Evolutionary conservation across 148 eudicot species (phyloP).

Genomic region (Rhododendron vialii): DNA sequence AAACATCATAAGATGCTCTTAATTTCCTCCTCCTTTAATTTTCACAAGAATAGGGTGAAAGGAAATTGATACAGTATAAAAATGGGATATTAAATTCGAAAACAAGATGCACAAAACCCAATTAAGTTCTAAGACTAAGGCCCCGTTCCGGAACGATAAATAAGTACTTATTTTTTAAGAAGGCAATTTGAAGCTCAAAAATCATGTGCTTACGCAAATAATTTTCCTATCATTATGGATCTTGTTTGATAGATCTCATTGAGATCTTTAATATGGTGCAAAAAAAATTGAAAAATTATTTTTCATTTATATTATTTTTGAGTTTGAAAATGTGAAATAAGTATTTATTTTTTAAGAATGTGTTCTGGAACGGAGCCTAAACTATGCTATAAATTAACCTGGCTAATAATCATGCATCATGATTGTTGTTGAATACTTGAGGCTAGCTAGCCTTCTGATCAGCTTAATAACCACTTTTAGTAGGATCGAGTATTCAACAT

Average conservation of each 20-base stretch:
- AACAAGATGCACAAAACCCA: neutral
- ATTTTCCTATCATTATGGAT: too few relatives aligned
- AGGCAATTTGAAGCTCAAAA: too few relatives aligned
- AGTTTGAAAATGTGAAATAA: too few relatives aligned
- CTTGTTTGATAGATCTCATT: too few relatives aligned
- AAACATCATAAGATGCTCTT: slow-evolving; percentile 13
- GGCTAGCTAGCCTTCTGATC: neutral
- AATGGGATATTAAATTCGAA: neutral
- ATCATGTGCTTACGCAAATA: too few relatives aligned
- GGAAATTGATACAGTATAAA: neutral
- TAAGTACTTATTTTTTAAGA: too few relatives aligned
- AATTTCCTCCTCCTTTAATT: neutral
- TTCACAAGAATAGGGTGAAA: neutral
- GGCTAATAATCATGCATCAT: neutral
- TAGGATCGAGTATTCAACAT: neutral
- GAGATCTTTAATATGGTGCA: too few relatives aligned
- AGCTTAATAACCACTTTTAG: neutral
- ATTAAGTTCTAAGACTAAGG: neutral
- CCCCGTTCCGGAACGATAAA: too few relatives aligned
- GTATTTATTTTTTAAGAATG: too few relatives aligned
- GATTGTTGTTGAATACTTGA: neutral
- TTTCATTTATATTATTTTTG: too few relatives aligned
- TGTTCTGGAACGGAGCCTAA: too few relatives aligned
- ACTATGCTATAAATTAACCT: neutral
- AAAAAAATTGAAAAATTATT: too few relatives aligned